phyloP scores from a whole-genome alignment of 768 basidiomycete species.

The Antrodiella citrinella region DNA sequence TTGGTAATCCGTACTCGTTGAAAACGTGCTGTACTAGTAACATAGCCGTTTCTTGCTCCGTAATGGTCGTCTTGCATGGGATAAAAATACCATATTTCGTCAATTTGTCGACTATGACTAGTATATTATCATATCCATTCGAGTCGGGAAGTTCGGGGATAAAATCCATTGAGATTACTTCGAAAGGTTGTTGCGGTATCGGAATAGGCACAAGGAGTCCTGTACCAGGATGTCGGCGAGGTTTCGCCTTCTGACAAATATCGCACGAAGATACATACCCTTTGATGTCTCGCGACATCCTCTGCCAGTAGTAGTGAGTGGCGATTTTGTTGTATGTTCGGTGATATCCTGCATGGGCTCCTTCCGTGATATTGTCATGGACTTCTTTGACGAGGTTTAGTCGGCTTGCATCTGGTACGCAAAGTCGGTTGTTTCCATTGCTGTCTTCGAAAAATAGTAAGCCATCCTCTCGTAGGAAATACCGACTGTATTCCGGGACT shows the following conservation, averaged over 20 bases:
- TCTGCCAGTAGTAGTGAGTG: too few relatives aligned
- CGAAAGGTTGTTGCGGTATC: neutral
- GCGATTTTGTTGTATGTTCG: too few relatives aligned
- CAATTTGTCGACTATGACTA: slow-evolving; percentile 7
- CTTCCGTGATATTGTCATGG: too few relatives aligned
- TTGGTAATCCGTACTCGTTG: slow-evolving; percentile 2
- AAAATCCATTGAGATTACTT: slow-evolving; percentile 1
- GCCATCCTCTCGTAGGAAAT: too few relatives aligned
- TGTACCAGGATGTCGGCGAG: neutral
- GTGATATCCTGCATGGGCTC: too few relatives aligned
- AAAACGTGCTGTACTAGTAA: slow-evolving; percentile 4
- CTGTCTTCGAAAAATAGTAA: too few relatives aligned
- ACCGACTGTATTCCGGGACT: too few relatives aligned
- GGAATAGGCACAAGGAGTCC: neutral
- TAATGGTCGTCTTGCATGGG: neutral
- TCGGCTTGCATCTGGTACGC: too few relatives aligned
- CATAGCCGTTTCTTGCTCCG: neutral
- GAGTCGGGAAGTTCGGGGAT: neutral
- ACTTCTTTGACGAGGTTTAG: too few relatives aligned
- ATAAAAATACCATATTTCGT: slow-evolving; percentile 8
- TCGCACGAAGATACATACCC: neutral
- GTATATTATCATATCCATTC: neutral
- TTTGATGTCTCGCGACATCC: neutral
- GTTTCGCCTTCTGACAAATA: slow-evolving; percentile 1
- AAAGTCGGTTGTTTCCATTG: too few relatives aligned